Evolutionary conservation across 2,329 filamentous ascomycete species (phyloP).

Genomic region (Arthrocladium fulminans): DNA sequence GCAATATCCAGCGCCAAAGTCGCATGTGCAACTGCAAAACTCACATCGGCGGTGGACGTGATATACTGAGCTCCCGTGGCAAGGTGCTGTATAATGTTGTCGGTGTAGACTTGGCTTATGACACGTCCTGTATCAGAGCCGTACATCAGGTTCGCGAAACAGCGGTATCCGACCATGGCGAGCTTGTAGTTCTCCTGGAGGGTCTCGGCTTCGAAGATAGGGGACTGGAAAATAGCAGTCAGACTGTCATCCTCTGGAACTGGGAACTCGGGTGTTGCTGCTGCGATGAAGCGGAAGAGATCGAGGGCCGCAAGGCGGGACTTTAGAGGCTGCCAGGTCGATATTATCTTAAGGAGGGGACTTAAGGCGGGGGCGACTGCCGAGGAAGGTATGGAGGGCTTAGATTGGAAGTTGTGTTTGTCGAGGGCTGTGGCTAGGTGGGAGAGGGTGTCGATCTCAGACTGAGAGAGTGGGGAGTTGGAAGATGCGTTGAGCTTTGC

Average conservation of each 20-base stretch:
- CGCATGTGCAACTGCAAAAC: conserved; percentile 70
- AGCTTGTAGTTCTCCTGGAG: conserved; percentile 60
- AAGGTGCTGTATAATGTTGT: conserved; percentile 54
- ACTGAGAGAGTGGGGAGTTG: conserved; percentile 61
- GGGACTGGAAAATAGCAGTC: conserved; percentile 49
- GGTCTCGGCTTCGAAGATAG: conserved; percentile 48
- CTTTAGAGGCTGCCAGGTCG: conserved; percentile 63
- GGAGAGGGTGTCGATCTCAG: conserved; percentile 57
- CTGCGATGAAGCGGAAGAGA: conserved; percentile 72
- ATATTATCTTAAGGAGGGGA: conserved; percentile 58
- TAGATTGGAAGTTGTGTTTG: conserved; percentile 22
- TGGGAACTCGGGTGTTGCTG: conserved; percentile 57
- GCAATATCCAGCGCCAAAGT: conserved; percentile 80
- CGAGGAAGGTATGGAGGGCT: conserved; percentile 28
- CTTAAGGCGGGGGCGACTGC: conserved; percentile 47
- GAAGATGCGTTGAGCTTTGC: conserved; percentile 62
- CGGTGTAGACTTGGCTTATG: conserved; percentile 44
- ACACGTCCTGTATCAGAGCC: conserved; percentile 61
- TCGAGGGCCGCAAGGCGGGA: conserved; percentile 79
- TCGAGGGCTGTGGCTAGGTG: conserved; percentile 57
- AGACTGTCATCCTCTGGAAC: conserved; percentile 45
- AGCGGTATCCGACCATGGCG: conserved; percentile 74
- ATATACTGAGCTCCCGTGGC: conserved; percentile 51
- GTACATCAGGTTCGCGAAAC: conserved; percentile 71
- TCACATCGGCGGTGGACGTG: conserved; percentile 52